A percentile compares a stretch with the other conserved stretches of the same genome.
phyloP scores from a whole-genome alignment of 106 monocot genomes.

The Apostasia ramifera region DNA sequence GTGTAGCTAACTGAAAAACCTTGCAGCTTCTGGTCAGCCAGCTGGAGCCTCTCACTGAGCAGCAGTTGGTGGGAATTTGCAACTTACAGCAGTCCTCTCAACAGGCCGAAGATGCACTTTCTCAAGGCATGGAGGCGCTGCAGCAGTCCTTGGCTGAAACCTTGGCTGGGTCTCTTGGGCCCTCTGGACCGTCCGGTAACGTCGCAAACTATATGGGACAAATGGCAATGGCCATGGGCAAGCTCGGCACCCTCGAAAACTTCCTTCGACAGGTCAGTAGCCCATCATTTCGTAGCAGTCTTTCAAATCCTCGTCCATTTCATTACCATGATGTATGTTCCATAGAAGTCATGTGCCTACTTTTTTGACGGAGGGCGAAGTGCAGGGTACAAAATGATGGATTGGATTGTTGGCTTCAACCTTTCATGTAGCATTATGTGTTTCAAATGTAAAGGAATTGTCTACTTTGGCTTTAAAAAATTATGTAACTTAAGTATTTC shows the following conservation, averaged over 20 bases:
- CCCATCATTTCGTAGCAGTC: too few relatives aligned
- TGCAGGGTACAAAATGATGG: too few relatives aligned
- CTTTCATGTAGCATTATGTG: too few relatives aligned
- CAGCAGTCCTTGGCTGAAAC: constrained; percentile 62
- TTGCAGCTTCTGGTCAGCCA: constrained; percentile 37
- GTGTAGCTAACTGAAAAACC: background rate
- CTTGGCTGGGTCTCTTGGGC: constrained; percentile 28
- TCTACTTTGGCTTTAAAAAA: too few relatives aligned
- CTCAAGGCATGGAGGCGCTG: constrained; percentile 60
- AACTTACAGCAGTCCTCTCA: constrained; percentile 57
- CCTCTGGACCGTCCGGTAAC: constrained; percentile 38
- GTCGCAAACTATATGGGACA: constrained; percentile 75
- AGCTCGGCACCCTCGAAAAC: constrained; percentile 58
- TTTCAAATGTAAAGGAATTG: background rate
- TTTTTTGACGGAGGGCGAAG: too few relatives aligned
- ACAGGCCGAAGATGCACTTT: constrained; percentile 65
- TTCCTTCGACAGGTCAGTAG: constrained; percentile 44
- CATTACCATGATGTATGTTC: too few relatives aligned
- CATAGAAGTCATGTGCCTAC: too few relatives aligned
- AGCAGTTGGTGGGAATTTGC: constrained; percentile 40
- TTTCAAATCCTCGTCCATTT: too few relatives aligned
- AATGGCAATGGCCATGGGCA: constrained; percentile 77
- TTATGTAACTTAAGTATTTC: too few relatives aligned
- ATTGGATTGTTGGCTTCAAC: too few relatives aligned
- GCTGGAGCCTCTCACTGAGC: constrained; percentile 55